A percentile compares a stretch with the other conserved stretches of the same genome.
These are phyloP conservation scores for Auriscalpium orientale DNA, from an alignment of 768 basidiomycete species.

Conservation along the genomic window DNA sequence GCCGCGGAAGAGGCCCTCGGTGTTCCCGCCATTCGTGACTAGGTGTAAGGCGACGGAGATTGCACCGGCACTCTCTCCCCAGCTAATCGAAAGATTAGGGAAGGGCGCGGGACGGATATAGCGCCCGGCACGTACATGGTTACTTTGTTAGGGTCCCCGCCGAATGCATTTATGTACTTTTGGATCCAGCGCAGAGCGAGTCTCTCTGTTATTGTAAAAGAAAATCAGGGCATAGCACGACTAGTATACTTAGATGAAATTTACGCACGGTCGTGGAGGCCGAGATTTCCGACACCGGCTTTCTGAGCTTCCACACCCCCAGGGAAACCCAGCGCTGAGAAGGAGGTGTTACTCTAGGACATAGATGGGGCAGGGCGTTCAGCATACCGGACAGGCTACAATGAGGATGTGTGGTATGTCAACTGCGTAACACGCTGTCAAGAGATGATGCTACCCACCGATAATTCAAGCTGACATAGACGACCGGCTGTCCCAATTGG, in stretches of 20 bases:
- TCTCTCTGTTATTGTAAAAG: constrained; percentile 9
- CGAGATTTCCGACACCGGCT: neutral
- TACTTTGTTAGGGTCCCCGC: constrained; percentile 28
- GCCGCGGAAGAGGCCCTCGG: constrained; percentile 11
- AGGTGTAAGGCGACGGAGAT: constrained; percentile 22
- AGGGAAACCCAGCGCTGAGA: neutral
- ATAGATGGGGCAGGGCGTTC: neutral
- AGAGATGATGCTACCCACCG: neutral
- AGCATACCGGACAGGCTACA: neutral
- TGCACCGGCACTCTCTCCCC: constrained; percentile 31
- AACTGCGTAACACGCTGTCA: neutral
- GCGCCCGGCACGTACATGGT: constrained; percentile 16
- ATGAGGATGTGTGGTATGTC: neutral
- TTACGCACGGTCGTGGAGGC: neutral
- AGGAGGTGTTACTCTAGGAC: neutral
- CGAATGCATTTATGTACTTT: constrained; percentile 30
- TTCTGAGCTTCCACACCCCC: neutral
- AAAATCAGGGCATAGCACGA: neutral
- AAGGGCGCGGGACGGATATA: too few species aligned
- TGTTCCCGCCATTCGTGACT: constrained; percentile 9
- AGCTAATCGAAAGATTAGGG: neutral
- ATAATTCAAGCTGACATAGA: constrained; percentile 17
- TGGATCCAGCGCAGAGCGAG: constrained; percentile 33
- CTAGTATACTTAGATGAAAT: too few species aligned
- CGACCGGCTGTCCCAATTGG: constrained; percentile 10